Conservation (phyloP, 1,139 yeast species). For the Geotrichum phurueaensis region DNA sequence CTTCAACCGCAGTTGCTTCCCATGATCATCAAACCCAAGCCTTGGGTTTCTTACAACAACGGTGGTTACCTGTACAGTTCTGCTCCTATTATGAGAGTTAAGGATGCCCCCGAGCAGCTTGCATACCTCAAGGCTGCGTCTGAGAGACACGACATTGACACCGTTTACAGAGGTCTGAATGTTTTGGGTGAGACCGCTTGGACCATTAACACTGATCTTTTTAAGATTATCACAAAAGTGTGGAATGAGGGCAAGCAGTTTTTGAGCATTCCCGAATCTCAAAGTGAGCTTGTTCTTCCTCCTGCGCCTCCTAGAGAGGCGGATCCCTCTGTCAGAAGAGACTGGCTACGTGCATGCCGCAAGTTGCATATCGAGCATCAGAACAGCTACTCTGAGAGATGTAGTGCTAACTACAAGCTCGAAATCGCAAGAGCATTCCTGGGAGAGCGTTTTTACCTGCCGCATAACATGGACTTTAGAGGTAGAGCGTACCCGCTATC, state of each 20-base stretch:
- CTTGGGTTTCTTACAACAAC: constrained; percentile 73
- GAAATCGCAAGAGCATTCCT: constrained; percentile 89
- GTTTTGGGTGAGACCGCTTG: constrained; percentile 86
- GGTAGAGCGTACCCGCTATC: constrained; percentile 95
- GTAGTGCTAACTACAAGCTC: constrained; percentile 86
- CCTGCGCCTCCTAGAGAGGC: constrained; percentile 53
- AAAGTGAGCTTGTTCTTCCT: constrained; percentile 52
- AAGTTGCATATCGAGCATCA: constrained; percentile 55
- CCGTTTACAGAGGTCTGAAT: constrained; percentile 75
- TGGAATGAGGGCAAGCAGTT: constrained; percentile 86
- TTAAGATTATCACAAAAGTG: constrained; percentile 61
- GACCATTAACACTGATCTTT: constrained; percentile 76
- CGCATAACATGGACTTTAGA: constrained; percentile 78
- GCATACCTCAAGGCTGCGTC: constrained; percentile 87
- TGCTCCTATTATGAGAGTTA: constrained; percentile 62
- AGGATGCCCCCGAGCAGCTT: constrained; percentile 81
- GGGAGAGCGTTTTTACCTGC: constrained; percentile 80
- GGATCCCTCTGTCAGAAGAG: constrained; percentile 66
- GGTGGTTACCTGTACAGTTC: constrained; percentile 79
- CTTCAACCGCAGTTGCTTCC: constrained; percentile 89
- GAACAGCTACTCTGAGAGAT: constrained; percentile 74
- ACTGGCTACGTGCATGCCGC: constrained; percentile 60
- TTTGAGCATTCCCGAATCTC: constrained; percentile 66
- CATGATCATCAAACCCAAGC: constrained; percentile 83
- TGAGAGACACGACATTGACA: constrained; percentile 55